These are phyloP conservation scores for Hibiscus tridactylites DNA, from an alignment of 345 rosid genomes.

Conservation along the genomic window DNA sequence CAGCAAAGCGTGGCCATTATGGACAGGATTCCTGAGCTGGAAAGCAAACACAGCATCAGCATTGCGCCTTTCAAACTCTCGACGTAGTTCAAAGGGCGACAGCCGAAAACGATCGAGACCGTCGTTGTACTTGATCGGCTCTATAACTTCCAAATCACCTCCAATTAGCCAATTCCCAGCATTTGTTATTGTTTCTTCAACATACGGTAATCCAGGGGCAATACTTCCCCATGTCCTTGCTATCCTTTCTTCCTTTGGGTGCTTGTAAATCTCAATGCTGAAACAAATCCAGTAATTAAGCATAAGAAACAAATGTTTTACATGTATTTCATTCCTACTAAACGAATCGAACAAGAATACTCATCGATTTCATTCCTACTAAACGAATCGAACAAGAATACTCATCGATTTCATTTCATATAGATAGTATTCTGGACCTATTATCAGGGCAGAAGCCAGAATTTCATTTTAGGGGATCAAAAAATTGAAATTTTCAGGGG, in stretches of 20 bases:
- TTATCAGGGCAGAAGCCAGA: too few species aligned
- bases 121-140: slow-evolving; percentile 76
- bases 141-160: slow-evolving; percentile 87
- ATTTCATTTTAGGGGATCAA: too few species aligned
- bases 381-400: too few species aligned
- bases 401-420: too few species aligned
- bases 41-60: slow-evolving; percentile 99
- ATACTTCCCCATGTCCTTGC: slow-evolving; percentile 98
- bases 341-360: too few species aligned
- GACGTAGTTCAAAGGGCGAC: slow-evolving; percentile 76
- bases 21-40: slow-evolving; percentile 98
- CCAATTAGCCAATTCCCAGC: slow-evolving; percentile 95
- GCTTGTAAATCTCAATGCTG: slow-evolving; percentile 96
- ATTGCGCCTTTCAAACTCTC: slow-evolving; percentile 68
- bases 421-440: too few species aligned
- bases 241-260: slow-evolving; percentile 90
- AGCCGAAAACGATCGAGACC: slow-evolving; percentile 86
- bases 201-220: slow-evolving; percentile 89
- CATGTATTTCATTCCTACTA: too few species aligned
- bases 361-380: too few species aligned
- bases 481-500: too few species aligned
- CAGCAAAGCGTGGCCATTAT: slow-evolving; percentile 91
- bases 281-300: slow-evolving; percentile 4
- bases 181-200: slow-evolving; percentile 56
- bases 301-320: slow-evolving; percentile 11